Conservation (phyloP, 2,329 filamentous ascomycete genomes). For the Onygenales sp. region DNA sequence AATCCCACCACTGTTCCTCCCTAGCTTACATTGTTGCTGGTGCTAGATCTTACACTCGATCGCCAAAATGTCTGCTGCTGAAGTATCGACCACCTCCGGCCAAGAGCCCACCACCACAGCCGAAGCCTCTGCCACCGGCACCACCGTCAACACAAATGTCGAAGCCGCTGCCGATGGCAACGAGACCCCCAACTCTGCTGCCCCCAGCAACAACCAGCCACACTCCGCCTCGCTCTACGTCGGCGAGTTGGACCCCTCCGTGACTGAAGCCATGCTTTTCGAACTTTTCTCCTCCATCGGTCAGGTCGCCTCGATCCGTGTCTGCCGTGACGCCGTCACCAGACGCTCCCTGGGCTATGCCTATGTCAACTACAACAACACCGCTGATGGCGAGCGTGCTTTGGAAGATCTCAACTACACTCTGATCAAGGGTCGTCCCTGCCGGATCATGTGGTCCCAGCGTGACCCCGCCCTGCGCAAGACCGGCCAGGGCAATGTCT, state of each 20-base stretch:
- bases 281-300: conserved; percentile 99
- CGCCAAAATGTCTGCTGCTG: conserved; percentile 68
- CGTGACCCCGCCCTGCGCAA: conserved; percentile 98
- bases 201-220: conserved; percentile 65
- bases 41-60: conserved; percentile 25
- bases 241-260: conserved; percentile 92
- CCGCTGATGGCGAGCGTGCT: conserved; percentile 90
- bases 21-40: conserved; percentile 2
- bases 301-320: conserved; percentile 96
- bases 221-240: conserved; percentile 98
- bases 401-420: conserved; percentile 99
- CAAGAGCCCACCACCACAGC: conserved; percentile 53
- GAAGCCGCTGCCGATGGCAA: conserved; percentile 36
- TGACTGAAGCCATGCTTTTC: conserved; percentile 99
- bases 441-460: conserved; percentile 99
- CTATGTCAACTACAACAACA: conserved; percentile 99
- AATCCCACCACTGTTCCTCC: neutral
- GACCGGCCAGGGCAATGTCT: conserved; percentile 98
- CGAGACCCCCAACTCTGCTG: conserved; percentile 51
- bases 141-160: conserved; percentile 65
- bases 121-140: conserved; percentile 46
- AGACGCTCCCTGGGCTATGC: conserved; percentile 97
- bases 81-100: conserved; percentile 63
- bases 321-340: conserved; percentile 97
- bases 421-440: conserved; percentile 94